Base-by-base conservation (phyloP, 257 asterid genomes). In the Eustoma russellianum region DNA sequence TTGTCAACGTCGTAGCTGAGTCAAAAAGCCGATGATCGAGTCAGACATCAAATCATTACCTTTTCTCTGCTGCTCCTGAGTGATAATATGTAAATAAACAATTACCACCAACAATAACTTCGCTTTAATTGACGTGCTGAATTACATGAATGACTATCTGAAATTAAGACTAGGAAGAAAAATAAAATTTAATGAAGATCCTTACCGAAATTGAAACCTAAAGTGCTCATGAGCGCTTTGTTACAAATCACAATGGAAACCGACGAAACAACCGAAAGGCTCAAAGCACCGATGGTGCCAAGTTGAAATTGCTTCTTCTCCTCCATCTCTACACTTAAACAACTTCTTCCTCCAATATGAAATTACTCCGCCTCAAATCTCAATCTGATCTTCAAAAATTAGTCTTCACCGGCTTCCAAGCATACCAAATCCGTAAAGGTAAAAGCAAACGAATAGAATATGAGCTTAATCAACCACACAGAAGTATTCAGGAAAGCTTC, bases 1-100 rank as follows among this genome's bases (percentile, higher is more conserved):
- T 87, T 35, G 96, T 87, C 73, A 88, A 62, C 64, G 94, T 89
- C 10, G 95, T 85, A 73, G 95, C 94, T 89, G 85, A 66, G 74
- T 19, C 44, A 48, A 48, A 65, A 51, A 53, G 43, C 34, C 50
- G 44, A 52, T 49, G 41, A 61, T 47, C 34, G 14, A 49, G 41
- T 51, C 48, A 50, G 41, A 33, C 19, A 34, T 16, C 56, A 46
- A 24, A 12, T 56, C 17, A 35, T 17, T 47, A 14, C 34, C 13
- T 17, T 52, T 28, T n/a, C 5, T 28, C 12, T 46, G 28, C 17
- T n/a, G 5, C 5, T n/a, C 41, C 9, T 15, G 1, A 17, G 5
- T 24, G 50, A 10, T 28, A 40, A 19, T 11, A 17, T 40, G 9
- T 18, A 43, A n/a, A 10, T 19, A 0, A 0, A 41, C 9, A 55